Base-by-base conservation (phyloP, 805 yeast species). In the Deakozyma indianensis region DNA sequence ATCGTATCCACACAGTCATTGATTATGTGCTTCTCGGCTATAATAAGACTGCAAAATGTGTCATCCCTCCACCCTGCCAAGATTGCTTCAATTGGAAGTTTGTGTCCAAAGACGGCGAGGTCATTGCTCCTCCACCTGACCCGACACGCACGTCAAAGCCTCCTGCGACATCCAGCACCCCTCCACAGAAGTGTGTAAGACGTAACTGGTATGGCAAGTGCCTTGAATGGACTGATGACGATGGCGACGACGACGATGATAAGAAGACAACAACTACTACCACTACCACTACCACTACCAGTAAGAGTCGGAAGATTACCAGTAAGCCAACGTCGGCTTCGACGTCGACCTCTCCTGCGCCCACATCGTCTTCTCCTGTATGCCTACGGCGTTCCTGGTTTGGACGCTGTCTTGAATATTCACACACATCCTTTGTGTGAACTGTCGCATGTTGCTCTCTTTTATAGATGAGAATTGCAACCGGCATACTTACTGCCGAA, bases 51-150 rank as follows among this genome's bases (percentile, higher is more conserved):
- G 88, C 97, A 0, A 58, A 59, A 27, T 90, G 97, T 59, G 67
- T 65, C 16, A 73, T 70, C 18, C 83, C 87, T 5, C 83, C 88
- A 1, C 87, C 92, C 0, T 88, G 97, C 59, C 71, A 79, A 45
- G 97, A 88, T 56, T 88, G 97, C 60, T 83, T 74, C 62, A 83
- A 83, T 56, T 88, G 97, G 97, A 71, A 78, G 43, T 87, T 74
- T 59, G 75, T 81, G 2, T 40, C 51, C 53, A 41, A 41, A 7
- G 28, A 27, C 41, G 35, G 48, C 35, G 38, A 49, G 40, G 20
- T 48, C 40, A 41, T 43, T 14, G 44, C 51, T 11, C 46, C 43
- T 16, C 41, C 41, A 3, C 43, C 44, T 9, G 20, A 11, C 16
- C 48, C 51, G 16, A 45, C 53, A 3, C 35, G 46, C 1, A 27